Evolutionary conservation across 352 stramenopile species (phyloP), one percentile per base, ranked within the genome.

Genomic region (Pythium angustatum): DNA sequence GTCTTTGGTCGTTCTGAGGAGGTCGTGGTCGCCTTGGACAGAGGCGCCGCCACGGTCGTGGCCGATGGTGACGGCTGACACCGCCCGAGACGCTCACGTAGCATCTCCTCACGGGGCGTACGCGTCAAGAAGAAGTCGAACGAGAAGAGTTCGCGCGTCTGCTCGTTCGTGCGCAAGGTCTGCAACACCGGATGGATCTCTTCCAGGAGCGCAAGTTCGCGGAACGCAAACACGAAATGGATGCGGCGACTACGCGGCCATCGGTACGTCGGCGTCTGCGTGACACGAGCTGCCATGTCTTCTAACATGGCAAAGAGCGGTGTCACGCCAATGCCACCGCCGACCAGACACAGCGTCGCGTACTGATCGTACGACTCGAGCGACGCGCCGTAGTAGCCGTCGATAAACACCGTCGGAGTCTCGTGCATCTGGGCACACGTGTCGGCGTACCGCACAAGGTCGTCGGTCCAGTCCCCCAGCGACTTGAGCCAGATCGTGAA

Each of bases 401-500:
- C 77, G 34, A 83, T 66, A 53, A 72, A 80, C 28, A 85, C 33
- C 3, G 41, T 47, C 6, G 74, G 74, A 12, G 48, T 19, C 9
- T 57, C 50, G 19, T 55, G 38, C 21, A 64, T 68, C 9, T 31
- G 8, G 2, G 66, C 33, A 57, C 77, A 85, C 7, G 81, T 65
- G 7, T 66, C 9, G 0, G 67, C 63, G 22, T 85, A 79, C 11
- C 64, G n/a, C 7, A 75, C 57, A 14, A 85, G 24, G 3, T 67
- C 48, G 0, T 58, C 17, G 0, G 75, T 79, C 77, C 77, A 85
- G 49, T 77, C 45, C 3, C 77, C 77, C 8, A 82, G 67, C 11
- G 74, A 67, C 55, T 83, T 83, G 55, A 79, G 41, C 49, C 75
- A 52, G 11, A 85, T 45, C 19, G 74, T 85, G 40, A 85, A 53